Base-by-base conservation (phyloP, 2,329 filamentous ascomycete species). In the Nigrospora osmanthi region DNA sequence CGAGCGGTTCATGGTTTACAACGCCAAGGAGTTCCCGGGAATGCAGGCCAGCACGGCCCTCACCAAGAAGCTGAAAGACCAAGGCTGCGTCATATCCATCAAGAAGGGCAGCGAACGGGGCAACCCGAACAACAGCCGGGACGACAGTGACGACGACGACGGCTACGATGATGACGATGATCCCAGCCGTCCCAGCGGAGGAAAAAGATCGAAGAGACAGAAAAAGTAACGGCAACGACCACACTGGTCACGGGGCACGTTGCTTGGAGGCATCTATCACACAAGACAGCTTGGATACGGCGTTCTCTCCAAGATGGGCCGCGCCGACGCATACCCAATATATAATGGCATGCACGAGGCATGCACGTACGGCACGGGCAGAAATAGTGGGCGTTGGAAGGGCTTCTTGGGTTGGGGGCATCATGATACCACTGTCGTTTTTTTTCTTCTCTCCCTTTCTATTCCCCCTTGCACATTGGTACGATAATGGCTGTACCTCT, bases 21-120 rank as follows among this genome's bases (percentile, higher is more conserved):
- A 84, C 37, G 87, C 87, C 37, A 93, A 91, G 60, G 87, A 91
- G 58, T 93, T 93, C 48, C 85, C 86, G 0, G 87, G 87, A 6
- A 93, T 93, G 87, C 74, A 82, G 46, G 81, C 85, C 1, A 89
- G 85, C 60, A 89, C 85, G 23, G 71, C 76, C 15, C 66, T 93
- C 34, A 87, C 87, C 1, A 86, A 86, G 60, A 73, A 77, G 31
- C 68, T 93, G 46, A 87, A 88, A 61, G 74, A 85, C 55, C 87
- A 91, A 64, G 87, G 87, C 4, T 87, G 87, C 56, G 81, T 89
- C 41, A 89, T 93, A 49, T 87, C 87, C 33, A 87, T 91, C 50
- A 91, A 91, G 68, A 93, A 91, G 60, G 87, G 87, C 13, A 89
- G 87, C 52, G 84, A 89, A 47, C 81, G 79, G 62, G 68, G 67